These are phyloP conservation scores for Coemansia sp. DNA, from an alignment of 192 early-diverging fungal species.

Conservation along the genomic window DNA sequence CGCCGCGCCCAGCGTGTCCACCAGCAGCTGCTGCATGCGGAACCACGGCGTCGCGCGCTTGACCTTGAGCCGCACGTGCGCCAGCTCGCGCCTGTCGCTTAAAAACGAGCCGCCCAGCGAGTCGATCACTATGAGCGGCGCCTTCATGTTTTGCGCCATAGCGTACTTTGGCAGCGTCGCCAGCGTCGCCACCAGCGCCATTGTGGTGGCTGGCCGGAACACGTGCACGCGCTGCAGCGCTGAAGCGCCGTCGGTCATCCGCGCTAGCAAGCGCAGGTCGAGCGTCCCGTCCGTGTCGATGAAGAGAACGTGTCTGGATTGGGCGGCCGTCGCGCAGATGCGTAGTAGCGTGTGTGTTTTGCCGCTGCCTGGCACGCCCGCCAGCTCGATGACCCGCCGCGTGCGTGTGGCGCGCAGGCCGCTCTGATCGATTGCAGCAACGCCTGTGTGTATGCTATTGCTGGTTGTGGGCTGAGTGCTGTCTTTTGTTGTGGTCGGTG, in stretches of 20 bases:
- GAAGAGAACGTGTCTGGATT: constrained; percentile 13
- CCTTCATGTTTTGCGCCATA: not conserved
- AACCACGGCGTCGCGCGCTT: constrained; percentile 37
- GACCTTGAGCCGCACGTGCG: constrained; percentile 15
- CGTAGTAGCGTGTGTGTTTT: constrained; percentile 38
- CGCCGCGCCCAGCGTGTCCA: constrained; percentile 27
- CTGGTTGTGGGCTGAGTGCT: not conserved
- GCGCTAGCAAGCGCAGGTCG: constrained; percentile 12
- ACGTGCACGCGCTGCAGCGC: constrained; percentile 26
- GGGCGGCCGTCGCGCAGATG: constrained; percentile 20
- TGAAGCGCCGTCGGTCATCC: not conserved
- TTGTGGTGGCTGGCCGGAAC: constrained; percentile 26
- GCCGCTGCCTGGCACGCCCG: constrained; percentile 37
- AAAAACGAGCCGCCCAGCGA: constrained; percentile 26
- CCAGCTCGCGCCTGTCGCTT: constrained; percentile 22
- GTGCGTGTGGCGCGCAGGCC: not conserved
- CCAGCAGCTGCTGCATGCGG: constrained; percentile 39
- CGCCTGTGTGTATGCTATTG: constrained; percentile 8
- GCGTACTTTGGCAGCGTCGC: constrained; percentile 23
- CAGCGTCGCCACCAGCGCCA: constrained; percentile 31
- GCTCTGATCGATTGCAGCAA: constrained; percentile 14
- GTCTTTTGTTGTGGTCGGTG: not conserved
- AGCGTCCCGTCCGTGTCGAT: constrained; percentile 32
- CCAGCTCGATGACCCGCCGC: constrained; percentile 26
- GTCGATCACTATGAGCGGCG: constrained; percentile 16